Conservation (phyloP, 208 protist species). For the Leishmania aethiopica region DNA sequence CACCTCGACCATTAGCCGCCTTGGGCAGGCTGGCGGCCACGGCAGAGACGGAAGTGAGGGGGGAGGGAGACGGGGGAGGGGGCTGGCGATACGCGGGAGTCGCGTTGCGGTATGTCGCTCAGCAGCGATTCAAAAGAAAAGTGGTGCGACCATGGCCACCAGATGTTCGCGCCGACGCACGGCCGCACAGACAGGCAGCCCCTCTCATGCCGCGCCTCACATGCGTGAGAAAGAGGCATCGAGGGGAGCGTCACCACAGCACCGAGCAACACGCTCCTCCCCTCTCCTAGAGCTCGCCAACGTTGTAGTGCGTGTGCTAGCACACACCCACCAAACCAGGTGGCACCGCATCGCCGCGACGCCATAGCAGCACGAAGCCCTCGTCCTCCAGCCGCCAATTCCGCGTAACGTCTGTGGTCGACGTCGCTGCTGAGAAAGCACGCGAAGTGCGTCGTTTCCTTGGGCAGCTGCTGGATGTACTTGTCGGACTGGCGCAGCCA, state of each 20-base stretch:
- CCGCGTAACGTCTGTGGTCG: slow-evolving; percentile 8
- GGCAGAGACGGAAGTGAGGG: not conserved
- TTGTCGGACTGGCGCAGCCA: not conserved
- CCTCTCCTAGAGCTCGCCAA: not conserved
- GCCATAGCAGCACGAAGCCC: slow-evolving; percentile 73
- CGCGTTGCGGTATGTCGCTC: not conserved
- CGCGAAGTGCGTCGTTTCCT: not conserved
- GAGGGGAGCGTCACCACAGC: slow-evolving; percentile 14
- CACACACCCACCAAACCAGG: slow-evolving; percentile 33
- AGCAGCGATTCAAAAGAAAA: not conserved
- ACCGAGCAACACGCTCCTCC: not conserved
- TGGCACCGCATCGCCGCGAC: slow-evolving; percentile 61
- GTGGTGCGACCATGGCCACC: too few relatives aligned
- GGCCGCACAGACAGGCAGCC: not conserved
- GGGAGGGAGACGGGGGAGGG: not conserved
- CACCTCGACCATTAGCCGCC: not conserved
- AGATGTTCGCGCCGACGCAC: not conserved
- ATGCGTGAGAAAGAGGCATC: not conserved
- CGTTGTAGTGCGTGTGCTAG: not conserved
- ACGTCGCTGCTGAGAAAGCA: not conserved
- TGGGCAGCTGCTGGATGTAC: not conserved
- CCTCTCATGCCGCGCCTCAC: not conserved
- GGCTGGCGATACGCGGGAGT: not conserved
- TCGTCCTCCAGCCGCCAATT: slow-evolving; percentile 60
- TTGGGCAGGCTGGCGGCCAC: too few relatives aligned